Percentiles rank a stretch among this genome's conserved stretches.
Conservation (phyloP, 2,329 filamentous ascomycete species). For the Metarhizium humberi region DNA sequence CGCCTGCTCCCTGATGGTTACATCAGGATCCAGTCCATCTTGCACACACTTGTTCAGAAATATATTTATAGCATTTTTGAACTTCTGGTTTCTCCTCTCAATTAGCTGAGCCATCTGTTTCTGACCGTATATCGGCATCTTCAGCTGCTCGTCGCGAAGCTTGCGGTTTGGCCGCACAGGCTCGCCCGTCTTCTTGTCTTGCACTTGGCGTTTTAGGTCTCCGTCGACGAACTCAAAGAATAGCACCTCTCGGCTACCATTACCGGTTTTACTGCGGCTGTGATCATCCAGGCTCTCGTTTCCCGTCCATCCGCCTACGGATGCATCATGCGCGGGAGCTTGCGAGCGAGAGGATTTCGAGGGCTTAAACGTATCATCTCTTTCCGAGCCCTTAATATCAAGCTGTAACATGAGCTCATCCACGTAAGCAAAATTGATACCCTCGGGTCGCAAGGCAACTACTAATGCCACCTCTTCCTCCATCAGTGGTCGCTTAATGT, state of each 20-base stretch:
- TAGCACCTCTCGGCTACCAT: constrained; percentile 55
- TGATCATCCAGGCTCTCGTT: constrained; percentile 29
- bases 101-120: constrained; percentile 86
- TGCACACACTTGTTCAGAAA: constrained; percentile 69
- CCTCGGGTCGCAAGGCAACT: constrained; percentile 64
- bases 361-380: constrained; percentile 52
- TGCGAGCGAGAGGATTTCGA: constrained; percentile 37
- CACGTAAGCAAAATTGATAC: constrained; percentile 78
- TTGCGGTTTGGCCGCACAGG: constrained; percentile 57
- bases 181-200: constrained; percentile 63
- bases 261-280: constrained; percentile 5
- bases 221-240: constrained; percentile 91
- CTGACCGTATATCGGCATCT: constrained; percentile 87
- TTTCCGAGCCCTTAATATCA: constrained; percentile 60
- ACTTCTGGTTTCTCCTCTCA: constrained; percentile 80
- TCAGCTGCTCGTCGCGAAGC: constrained; percentile 68
- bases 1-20: constrained; percentile 49
- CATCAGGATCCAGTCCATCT: constrained; percentile 56
- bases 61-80: constrained; percentile 62
- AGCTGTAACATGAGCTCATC: constrained; percentile 77
- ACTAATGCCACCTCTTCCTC: constrained; percentile 78
- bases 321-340: constrained; percentile 42
- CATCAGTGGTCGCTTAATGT: constrained; percentile 61
- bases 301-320: constrained; percentile 47
- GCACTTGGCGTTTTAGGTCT: constrained; percentile 74